Conservation (phyloP, 371 early-diverging fungal species). For the Furculomyces boomerangus region DNA sequence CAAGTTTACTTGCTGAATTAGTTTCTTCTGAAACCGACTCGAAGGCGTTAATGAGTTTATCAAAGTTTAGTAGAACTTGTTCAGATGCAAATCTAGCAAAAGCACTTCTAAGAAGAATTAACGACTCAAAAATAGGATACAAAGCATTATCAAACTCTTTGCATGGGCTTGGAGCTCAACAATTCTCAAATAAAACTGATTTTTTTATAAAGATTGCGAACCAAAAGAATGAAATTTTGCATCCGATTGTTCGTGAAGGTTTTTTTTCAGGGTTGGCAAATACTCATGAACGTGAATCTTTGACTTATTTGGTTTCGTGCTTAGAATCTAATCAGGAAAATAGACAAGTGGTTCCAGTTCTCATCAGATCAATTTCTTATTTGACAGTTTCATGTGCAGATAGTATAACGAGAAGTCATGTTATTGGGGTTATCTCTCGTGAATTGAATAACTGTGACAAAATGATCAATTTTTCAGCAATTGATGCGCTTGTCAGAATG, state of each 20-base stretch:
- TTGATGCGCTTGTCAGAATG: background rate
- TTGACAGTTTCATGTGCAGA: background rate
- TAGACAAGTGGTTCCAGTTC: background rate
- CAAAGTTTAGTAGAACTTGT: background rate
- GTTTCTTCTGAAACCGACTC: background rate
- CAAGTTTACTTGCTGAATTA: background rate
- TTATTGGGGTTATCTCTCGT: background rate
- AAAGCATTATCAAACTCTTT: background rate
- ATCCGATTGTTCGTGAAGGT: background rate
- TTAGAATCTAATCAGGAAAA: background rate
- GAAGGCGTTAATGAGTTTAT: background rate
- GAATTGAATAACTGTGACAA: background rate
- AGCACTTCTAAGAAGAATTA: background rate
- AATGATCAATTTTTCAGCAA: background rate
- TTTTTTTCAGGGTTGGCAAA: background rate
- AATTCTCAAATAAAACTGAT: background rate
- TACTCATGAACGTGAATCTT: background rate
- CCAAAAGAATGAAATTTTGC: background rate
- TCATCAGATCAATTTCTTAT: background rate
- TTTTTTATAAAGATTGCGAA: background rate
- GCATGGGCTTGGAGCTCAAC: background rate
- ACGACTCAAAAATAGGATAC: background rate
- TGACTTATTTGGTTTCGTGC: background rate
- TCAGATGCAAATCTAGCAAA: background rate
- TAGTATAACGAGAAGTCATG: background rate